Percentiles rank a stretch among this genome's conserved stretches.
phyloP scores from a whole-genome alignment of 2,329 filamentous ascomycete species.

The Meredithiella fracta region DNA sequence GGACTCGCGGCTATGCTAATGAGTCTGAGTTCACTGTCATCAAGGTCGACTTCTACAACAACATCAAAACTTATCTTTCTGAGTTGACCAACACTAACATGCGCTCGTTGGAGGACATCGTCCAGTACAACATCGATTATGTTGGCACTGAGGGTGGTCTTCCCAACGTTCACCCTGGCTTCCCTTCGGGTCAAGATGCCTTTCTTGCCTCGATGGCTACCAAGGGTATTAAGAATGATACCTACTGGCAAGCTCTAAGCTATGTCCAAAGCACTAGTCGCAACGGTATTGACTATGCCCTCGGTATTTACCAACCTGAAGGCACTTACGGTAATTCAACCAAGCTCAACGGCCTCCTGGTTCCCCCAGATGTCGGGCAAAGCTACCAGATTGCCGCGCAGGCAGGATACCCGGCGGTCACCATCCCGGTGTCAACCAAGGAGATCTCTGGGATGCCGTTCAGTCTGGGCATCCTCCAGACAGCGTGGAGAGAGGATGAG shows the following conservation, averaged over 20 bases:
- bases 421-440: slow-evolving; percentile 45
- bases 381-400: slow-evolving; percentile 55
- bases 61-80: slow-evolving; percentile 44
- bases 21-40: slow-evolving; percentile 59
- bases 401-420: slow-evolving; percentile 59
- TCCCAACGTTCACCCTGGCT: slow-evolving; percentile 42
- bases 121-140: slow-evolving; percentile 47
- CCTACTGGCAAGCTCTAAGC: slow-evolving; percentile 48
- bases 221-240: slow-evolving; percentile 44
- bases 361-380: slow-evolving; percentile 52
- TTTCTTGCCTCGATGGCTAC: slow-evolving; percentile 47
- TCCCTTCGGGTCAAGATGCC: slow-evolving; percentile 53
- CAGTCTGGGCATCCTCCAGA: slow-evolving; percentile 40
- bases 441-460: slow-evolving; percentile 21
- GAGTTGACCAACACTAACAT: slow-evolving; percentile 46
- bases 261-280: slow-evolving; percentile 45
- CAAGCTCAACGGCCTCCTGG: slow-evolving; percentile 44
- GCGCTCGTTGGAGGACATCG: slow-evolving; percentile 45
- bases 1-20: slow-evolving; percentile 44
- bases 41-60: slow-evolving; percentile 52
- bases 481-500: slow-evolving; percentile 41
- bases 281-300: slow-evolving; percentile 52
- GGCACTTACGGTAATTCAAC: slow-evolving; percentile 2
- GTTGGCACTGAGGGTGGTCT: slow-evolving; percentile 50
- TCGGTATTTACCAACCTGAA: slow-evolving; percentile 25